Evolutionary conservation across 2,329 filamentous ascomycete genomes (phyloP), one percentile per base, ranked within the genome.

Genomic region (Aspergillus sclerotialis): DNA sequence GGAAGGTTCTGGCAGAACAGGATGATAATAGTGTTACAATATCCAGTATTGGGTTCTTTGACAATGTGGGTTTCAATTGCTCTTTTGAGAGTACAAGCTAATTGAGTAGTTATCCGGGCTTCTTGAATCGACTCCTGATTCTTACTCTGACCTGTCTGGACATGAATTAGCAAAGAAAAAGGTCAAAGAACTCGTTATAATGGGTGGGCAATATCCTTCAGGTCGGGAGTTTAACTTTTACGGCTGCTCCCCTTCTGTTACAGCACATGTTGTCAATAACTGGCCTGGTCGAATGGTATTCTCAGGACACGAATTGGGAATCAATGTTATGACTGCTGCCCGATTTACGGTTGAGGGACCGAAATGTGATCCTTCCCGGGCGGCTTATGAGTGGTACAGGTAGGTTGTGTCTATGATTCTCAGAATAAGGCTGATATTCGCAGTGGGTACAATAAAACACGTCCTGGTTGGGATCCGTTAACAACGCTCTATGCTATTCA

Each of bases 351-450:
- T 27, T 4, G 30, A 40, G 5, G 38, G 27, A 2, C 30, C 28
- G 3, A 6, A 3, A 5, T 14, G 14, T 10, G 38, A 40, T 23
- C 38, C 38, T 1, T 30, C 34, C 4, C 28, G 12, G 5, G 21
- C 38, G 16, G 38, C 38, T 7, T 40, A 40, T 15, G 7, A 5
- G 18, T 40, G 38, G 38, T 34, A 40, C 11, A 40, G 28, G 38
- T 40, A 28, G 12, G 33, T 36, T n/a, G 13, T 16, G n/a, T 24
- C n/a, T 17, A 30, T 19, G 7, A 14, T 14, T 5, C 13, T 21
- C 11, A 14, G 14, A 9, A 3, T 4, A 24, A n/a, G n/a, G 1
- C 5, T 10, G n/a, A 6, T 12, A 4, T 5, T 13, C 17, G 13
- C 10, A 37, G 38, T 23, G 38, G 38, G 10, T 37, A 34, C 10